Evolutionary conservation across 2,329 filamentous ascomycete species (phyloP).

Genomic region (Nigrograna mackinnonii): DNA sequence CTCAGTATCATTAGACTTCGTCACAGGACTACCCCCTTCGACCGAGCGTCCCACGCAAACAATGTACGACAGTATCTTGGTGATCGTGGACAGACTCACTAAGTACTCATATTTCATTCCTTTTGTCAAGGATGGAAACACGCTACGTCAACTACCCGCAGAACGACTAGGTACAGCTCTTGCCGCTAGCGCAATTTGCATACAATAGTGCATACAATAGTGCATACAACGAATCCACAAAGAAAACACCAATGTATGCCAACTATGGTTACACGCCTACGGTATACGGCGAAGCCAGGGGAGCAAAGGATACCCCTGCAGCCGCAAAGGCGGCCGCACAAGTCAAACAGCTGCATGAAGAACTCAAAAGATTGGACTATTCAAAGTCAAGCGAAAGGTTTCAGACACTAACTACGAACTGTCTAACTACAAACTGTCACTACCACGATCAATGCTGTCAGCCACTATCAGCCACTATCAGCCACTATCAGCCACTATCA

Average conservation of each 20-base stretch:
- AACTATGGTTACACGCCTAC: too few species aligned
- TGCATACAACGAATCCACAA: constrained; percentile 1
- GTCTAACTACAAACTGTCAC: too few species aligned
- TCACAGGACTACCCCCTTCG: constrained; percentile 3
- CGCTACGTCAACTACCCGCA: constrained; percentile 2
- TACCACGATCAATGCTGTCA: too few species aligned
- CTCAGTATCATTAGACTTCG: constrained; percentile 4
- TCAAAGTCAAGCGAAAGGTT: too few species aligned
- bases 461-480: too few species aligned
- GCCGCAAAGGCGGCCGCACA: too few species aligned
- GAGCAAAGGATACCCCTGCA: too few species aligned
- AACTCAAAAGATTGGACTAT: too few species aligned
- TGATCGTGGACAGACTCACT: constrained; percentile 2
- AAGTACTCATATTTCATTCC: constrained; percentile 7
- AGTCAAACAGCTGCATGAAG: too few species aligned
- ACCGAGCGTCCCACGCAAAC: constrained; percentile 1
- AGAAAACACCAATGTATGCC: background rate
- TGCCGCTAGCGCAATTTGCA: constrained; percentile 4
- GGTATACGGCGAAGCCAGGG: too few species aligned
- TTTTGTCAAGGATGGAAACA: constrained; percentile 1
- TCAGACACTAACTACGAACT: too few species aligned
- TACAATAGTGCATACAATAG: constrained; percentile 4
- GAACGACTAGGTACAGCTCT: constrained; percentile 2
- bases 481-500: too few species aligned
- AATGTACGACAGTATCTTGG: constrained; percentile 1